Evolutionary conservation across 495 filamentous ascomycete species (phyloP), one percentile per base, ranked within the genome.

Genomic region (Lasiosphaeris hirsuta): DNA sequence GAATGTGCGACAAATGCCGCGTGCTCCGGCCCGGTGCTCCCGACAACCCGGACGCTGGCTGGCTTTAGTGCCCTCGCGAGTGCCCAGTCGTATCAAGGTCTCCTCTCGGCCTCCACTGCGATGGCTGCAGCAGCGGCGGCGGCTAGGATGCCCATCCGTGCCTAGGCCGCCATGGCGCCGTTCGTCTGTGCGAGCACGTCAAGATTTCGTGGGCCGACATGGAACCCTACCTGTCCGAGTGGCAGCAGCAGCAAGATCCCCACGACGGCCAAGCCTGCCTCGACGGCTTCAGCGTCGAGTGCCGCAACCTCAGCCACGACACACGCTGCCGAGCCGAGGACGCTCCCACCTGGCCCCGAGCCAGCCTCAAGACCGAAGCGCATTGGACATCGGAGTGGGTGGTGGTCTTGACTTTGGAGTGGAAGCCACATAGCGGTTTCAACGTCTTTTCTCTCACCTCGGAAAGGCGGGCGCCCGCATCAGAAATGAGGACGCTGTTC

Each of bases 141-240:
- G 10, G 48, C 6, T 11, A 57, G 6, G 44, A 40, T 39, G 17
- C n/a, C 48, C 48, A 51, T 38, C 51, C 38, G 46, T 65, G 62
- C 54, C 40, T 61, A 54, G 62, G 47, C 52, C 59, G 38, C 18
- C 42, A 59, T 48, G 63, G 63, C 34, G 35, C 59, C 15, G 63
- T 65, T 40, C 55, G 48, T 39, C 34, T 65, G 40, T 65, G 63
- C 52, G 63, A 65, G 53, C 63, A 65, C 41, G 44, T 65, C 14
- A 48, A 62, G 6, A 60, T 65, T 41, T 17, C 56, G 14, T 65
- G 63, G 63, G 48, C 48, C 34, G 45, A 43, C 34, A 60, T 65
- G 15, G 49, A 65, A 46, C 14, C 47, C 37, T 57, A 62, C 50
- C 37, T 65, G 10, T 51, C 23, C 19, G 35, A 33, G 11, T 61